phyloP scores from a whole-genome alignment of 257 asterid genomes.

The Fraxinus cuspidata region DNA sequence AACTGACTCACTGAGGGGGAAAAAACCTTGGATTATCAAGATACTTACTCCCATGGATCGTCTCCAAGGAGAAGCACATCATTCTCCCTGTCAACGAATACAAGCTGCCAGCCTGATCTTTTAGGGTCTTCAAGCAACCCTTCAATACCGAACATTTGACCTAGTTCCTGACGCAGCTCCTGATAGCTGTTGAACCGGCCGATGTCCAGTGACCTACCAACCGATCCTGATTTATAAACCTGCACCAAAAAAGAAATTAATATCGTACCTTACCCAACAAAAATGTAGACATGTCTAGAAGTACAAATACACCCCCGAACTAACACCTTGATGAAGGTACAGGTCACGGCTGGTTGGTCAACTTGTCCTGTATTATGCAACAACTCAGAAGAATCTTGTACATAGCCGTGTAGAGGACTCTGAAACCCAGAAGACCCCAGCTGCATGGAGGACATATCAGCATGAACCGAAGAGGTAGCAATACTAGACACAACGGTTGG shows the following conservation, averaged over 20 bases:
- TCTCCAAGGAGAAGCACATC: constrained; percentile 99
- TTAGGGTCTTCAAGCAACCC: constrained; percentile 98
- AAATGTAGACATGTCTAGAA: background rate
- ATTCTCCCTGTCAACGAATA: constrained; percentile 98
- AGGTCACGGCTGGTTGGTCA: constrained; percentile 53
- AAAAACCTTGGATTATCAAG: background rate
- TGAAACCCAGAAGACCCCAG: constrained; percentile 66
- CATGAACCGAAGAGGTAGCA: constrained; percentile 56
- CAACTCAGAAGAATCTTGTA: constrained; percentile 73
- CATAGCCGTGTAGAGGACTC: constrained; percentile 62
- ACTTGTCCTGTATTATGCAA: constrained; percentile 60
- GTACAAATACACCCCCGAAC: constrained; percentile 5
- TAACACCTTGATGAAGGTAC: constrained; percentile 78
- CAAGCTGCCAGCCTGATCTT: constrained; percentile 99
- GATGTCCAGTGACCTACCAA: constrained; percentile 94
- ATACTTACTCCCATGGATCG: constrained; percentile 96
- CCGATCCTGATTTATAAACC: constrained; percentile 84
- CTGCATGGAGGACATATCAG: constrained; percentile 62
- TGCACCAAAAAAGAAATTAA: constrained; percentile 31
- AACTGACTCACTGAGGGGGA: background rate
- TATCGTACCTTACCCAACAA: background rate
- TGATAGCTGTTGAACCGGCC: constrained; percentile 89
- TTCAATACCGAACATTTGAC: constrained; percentile 85
- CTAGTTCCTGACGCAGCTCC: constrained; percentile 89
- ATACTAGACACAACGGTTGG: constrained; percentile 65